Conservation (phyloP, 1,284 basidiomycete species). For the Ceratobasidium sp. region DNA sequence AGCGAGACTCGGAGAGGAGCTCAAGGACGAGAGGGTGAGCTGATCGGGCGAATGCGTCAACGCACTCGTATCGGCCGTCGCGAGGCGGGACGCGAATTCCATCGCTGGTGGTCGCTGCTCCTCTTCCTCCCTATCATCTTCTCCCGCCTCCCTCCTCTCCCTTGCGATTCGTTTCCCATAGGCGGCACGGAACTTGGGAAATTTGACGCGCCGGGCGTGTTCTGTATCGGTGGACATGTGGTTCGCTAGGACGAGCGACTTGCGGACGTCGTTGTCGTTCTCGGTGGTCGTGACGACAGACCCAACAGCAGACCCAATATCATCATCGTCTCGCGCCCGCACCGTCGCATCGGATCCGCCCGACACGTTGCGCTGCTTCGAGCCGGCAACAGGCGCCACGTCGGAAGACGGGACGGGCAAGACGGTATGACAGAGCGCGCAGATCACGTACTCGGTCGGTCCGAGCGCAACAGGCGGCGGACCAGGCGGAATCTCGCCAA, state of each 20-base stretch:
- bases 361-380: background rate
- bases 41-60: slow-evolving; percentile 29
- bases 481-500: slow-evolving; percentile 11
- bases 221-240: slow-evolving; percentile 13
- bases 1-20: slow-evolving; percentile 33
- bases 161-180: slow-evolving; percentile 5
- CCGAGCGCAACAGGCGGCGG: slow-evolving; percentile 1
- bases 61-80: background rate
- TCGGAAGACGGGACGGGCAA: slow-evolving; percentile 27
- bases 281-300: slow-evolving; percentile 37
- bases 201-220: slow-evolving; percentile 25
- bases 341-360: slow-evolving; percentile 26
- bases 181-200: slow-evolving; percentile 27
- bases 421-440: slow-evolving; percentile 32
- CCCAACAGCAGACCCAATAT: background rate
- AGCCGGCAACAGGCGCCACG: background rate
- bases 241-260: slow-evolving; percentile 25
- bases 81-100: background rate
- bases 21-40: slow-evolving; percentile 23
- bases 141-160: background rate
- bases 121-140: slow-evolving; percentile 1
- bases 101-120: background rate
- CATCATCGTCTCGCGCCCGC: slow-evolving; percentile 9
- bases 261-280: slow-evolving; percentile 21
- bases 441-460: slow-evolving; percentile 33